These are phyloP conservation scores for Perilla frutescens DNA, from an alignment of 257 asterid genomes.

Conservation along the genomic window DNA sequence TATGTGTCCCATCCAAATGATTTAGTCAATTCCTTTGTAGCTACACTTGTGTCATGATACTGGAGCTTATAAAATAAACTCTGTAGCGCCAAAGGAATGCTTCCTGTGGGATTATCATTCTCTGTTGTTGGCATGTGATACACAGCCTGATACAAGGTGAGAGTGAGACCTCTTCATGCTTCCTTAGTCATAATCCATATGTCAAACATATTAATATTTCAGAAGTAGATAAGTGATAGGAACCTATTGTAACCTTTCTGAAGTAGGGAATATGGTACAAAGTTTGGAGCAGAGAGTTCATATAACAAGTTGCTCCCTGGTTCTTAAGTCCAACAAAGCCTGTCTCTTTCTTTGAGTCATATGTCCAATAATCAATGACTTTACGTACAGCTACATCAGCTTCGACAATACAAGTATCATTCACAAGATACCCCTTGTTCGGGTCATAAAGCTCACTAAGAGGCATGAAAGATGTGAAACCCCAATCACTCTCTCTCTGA, in stretches of 20 bases:
- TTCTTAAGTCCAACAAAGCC: conserved; percentile 98
- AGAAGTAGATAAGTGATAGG: conserved; percentile 28
- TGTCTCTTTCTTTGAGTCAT: conserved; percentile 97
- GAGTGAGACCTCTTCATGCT: conserved; percentile 39
- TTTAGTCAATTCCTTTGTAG: conserved; percentile 95
- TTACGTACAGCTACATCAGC: conserved; percentile 98
- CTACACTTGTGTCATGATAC: conserved; percentile 89
- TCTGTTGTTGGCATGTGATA: conserved; percentile 99
- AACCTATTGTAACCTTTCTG: conserved; percentile 70
- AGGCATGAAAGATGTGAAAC: conserved; percentile 97
- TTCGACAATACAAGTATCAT: conserved; percentile 81
- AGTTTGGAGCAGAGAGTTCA: conserved; percentile 97
- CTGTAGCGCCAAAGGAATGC: conserved; percentile 97
- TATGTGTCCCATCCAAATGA: conserved; percentile 99
- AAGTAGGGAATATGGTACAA: conserved; percentile 93
- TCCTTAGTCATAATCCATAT: conserved; percentile 25
- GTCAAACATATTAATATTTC: conserved; percentile 28
- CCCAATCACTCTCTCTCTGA: conserved; percentile 99
- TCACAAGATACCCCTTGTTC: conserved; percentile 81
- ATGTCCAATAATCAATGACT: conserved; percentile 91
- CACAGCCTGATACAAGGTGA: conserved; percentile 72
- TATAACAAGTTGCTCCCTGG: conserved; percentile 99
- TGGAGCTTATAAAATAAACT: conserved; percentile 98
- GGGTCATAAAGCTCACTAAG: conserved; percentile 93
- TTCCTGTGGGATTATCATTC: conserved; percentile 98